phyloP scores from a whole-genome alignment of 192 early-diverging fungal genomes.

The Coemansia sp. region DNA sequence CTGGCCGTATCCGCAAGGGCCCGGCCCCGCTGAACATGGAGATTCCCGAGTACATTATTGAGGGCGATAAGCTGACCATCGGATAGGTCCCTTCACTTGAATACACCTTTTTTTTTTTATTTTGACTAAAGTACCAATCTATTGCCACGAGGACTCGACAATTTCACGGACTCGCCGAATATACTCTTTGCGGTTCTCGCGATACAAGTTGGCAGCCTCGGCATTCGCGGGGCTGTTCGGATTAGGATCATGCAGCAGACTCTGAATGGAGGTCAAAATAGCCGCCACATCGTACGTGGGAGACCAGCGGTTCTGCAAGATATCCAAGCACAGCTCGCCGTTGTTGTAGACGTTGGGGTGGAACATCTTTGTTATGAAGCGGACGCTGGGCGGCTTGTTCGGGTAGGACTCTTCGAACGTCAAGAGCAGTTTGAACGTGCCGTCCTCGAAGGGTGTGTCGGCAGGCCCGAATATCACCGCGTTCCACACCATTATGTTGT shows the following conservation, averaged over 20 bases:
- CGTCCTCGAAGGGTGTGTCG: slow-evolving; percentile 97
- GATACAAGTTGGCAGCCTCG: slow-evolving; percentile 90
- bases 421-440: slow-evolving; percentile 90
- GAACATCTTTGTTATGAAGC: slow-evolving; percentile 94
- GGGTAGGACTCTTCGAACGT: slow-evolving; percentile 98
- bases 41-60: slow-evolving; percentile 76
- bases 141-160: slow-evolving; percentile 81
- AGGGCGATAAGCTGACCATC: slow-evolving; percentile 73
- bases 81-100: not conserved
- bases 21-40: slow-evolving; percentile 98
- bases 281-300: slow-evolving; percentile 93
- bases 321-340: slow-evolving; percentile 97
- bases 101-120: not conserved
- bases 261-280: slow-evolving; percentile 93
- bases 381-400: slow-evolving; percentile 94
- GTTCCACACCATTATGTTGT: slow-evolving; percentile 99
- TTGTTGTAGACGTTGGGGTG: slow-evolving; percentile 98
- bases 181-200: slow-evolving; percentile 94
- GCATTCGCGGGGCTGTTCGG: slow-evolving; percentile 96
- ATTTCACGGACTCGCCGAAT: slow-evolving; percentile 83
- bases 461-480: slow-evolving; percentile 98
- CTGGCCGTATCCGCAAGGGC: slow-evolving; percentile 96
- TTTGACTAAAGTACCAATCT: not conserved
- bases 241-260: slow-evolving; percentile 94
- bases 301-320: slow-evolving; percentile 97